Conservation (phyloP, 1,284 basidiomycete species). For the Irpex rosettiformis region DNA sequence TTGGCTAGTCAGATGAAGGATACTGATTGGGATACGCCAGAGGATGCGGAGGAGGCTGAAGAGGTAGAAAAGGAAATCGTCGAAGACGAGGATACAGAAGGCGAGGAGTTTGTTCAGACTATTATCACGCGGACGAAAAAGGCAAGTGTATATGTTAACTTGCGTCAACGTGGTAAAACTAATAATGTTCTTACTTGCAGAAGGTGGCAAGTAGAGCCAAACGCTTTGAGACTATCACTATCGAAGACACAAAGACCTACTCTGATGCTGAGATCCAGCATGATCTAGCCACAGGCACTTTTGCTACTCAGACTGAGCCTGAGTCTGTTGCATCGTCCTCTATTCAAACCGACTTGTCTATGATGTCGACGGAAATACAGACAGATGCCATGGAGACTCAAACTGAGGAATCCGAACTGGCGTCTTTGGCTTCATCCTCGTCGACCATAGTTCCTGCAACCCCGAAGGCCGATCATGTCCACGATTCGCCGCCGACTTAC, state of each 20-base stretch:
- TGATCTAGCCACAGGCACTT: slow-evolving; percentile 37
- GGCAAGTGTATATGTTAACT: slow-evolving; percentile 45
- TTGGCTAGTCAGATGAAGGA: slow-evolving; percentile 57
- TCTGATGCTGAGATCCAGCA: slow-evolving; percentile 68
- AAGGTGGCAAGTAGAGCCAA: slow-evolving; percentile 62
- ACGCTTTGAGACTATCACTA: slow-evolving; percentile 44
- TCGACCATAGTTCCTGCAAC: slow-evolving; percentile 67
- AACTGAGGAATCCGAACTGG: slow-evolving; percentile 44
- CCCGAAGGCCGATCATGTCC: slow-evolving; percentile 45
- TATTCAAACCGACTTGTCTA: slow-evolving; percentile 30
- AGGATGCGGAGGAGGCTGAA: slow-evolving; percentile 33
- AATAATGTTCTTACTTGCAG: slow-evolving; percentile 31
- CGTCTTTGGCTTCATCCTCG: slow-evolving; percentile 49
- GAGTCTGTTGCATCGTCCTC: slow-evolving; percentile 18
- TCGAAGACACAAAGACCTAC: slow-evolving; percentile 70
- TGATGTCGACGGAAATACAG: slow-evolving; percentile 36
- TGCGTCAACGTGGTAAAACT: slow-evolving; percentile 5
- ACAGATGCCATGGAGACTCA: slow-evolving; percentile 59
- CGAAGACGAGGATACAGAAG: slow-evolving; percentile 52
- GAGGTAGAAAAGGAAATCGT: slow-evolving; percentile 46
- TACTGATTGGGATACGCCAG: slow-evolving; percentile 40
- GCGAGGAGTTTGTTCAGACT: slow-evolving; percentile 75
- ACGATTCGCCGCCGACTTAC: slow-evolving; percentile 70
- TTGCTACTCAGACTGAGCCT: slow-evolving; percentile 38
- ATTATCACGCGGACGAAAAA: slow-evolving; percentile 77